Percentiles rank a stretch among this genome's conserved stretches.
Conservation (phyloP, 306 rosid genomes). For the Lathyrus oleraceus region DNA sequence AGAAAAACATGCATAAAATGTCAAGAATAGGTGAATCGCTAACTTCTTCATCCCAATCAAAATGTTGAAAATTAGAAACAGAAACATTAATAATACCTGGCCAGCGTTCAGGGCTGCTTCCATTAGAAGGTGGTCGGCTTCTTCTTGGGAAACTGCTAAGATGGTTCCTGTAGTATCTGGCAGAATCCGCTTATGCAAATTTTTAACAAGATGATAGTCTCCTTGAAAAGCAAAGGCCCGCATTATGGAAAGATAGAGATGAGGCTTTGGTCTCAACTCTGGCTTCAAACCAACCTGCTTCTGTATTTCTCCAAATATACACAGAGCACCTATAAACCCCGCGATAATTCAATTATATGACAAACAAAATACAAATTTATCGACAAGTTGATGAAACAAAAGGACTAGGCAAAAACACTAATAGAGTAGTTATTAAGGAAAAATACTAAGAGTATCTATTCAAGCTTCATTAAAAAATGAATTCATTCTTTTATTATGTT, state of each 20-base stretch:
- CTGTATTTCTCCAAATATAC: conserved; percentile 78
- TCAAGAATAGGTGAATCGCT: not conserved
- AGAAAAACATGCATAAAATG: conserved; percentile 23
- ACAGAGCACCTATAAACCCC: conserved; percentile 61
- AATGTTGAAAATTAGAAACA: conserved; percentile 2
- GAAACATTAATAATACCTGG: conserved; percentile 50
- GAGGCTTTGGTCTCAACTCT: conserved; percentile 79
- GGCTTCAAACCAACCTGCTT: conserved; percentile 62
- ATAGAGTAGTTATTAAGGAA: not conserved
- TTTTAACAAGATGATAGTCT: conserved; percentile 61
- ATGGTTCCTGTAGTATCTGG: conserved; percentile 71
- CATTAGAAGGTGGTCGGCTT: conserved; percentile 89
- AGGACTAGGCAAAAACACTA: not conserved
- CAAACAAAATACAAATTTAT: conserved; percentile 13
- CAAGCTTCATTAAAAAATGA: not conserved
- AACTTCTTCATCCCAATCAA: conserved; percentile 8
- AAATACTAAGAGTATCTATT: conserved; percentile 11
- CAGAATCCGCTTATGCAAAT: conserved; percentile 67
- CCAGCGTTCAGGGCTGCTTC: conserved; percentile 75
- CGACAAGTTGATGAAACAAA: conserved; percentile 14
- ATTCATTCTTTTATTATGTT: not conserved
- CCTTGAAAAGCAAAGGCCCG: conserved; percentile 67
- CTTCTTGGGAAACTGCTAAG: conserved; percentile 55
- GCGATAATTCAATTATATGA: conserved; percentile 21
- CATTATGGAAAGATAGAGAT: conserved; percentile 88